Base-by-base conservation (phyloP, 805 yeast genomes). In the Yamadazyma ubonensis region DNA sequence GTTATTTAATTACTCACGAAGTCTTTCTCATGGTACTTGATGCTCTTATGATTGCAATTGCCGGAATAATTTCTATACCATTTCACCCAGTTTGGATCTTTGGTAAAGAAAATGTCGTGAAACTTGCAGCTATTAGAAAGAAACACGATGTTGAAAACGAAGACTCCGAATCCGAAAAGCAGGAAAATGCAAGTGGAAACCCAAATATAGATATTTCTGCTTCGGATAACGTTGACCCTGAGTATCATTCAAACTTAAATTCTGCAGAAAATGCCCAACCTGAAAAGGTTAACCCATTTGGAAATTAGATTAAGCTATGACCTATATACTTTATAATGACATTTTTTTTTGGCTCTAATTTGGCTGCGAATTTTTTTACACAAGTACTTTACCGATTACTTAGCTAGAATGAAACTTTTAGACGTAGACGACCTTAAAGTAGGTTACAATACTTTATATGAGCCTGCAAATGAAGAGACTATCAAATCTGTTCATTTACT, bases 71-170 rank as follows among this genome's bases (percentile, higher is more conserved):
- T 7, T 61, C 66, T 32, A 42, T 65, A 26, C 62, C 63, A 1
- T 67, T 67, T 61, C 73, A 67, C 48, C 73, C 72, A 5, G 58
- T 57, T 5, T 55, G 57, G 48, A 65, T 57, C 1, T 54, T 65
- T 34, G 72, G 73, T 16, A 27, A 44, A 4, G 45, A 50, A 7
- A 58, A 63, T 40, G 44, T 50, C 12, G 50, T 63, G 16, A 55
- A 50, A 35, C 51, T 60, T 29, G 57, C 59, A 1, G 49, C 54
- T 8, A 61, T 63, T 38, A 57, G 55, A 49, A 49, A 51, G 38
- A 54, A 55, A 21, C 29, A 42, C 21, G 63, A 60, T 39, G 57
- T 30, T 22, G 21, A 35, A 15, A 26, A 10, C 15, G 23, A 19
- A 3, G 37, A 31, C 3, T 20, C 19, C 9, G 29, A 35, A 25